Evolutionary conservation across 257 asterid species (phyloP), one percentile per base, ranked within the genome.

Genomic region (Striga asiatica): DNA sequence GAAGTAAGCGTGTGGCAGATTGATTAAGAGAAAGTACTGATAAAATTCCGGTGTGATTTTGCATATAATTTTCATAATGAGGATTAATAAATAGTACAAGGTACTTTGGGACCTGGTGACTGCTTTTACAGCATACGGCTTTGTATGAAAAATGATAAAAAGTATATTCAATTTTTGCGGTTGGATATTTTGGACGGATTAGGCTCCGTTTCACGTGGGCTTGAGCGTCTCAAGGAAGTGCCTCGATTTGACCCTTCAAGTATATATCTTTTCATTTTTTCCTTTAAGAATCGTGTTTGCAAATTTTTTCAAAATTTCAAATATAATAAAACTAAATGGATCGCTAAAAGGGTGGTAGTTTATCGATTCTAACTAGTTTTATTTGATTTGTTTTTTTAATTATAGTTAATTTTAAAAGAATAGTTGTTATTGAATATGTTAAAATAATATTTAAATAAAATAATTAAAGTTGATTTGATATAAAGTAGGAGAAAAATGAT

Each of bases 1-100:
- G 42, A 22, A 65, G 72, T 78, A 65, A 75, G 78, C 81, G 81
- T 75, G 81, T 75, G 81, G 71, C n/a, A 66, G 48, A 61, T n/a
- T 23, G 24, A 17, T 41, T 14, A 48, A 56, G 32, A 35, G 17
- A 55, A 4, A 27, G 16, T 17, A 37, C 43, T 37, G 13, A 37
- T 10, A 13, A 8, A 35, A 35, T 10, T 27, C 32, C 8, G 0
- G 58, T 16, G 55, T 32, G 55, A 50, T 48, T n/a, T n/a, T 42
- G 61, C 2, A 25, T n/a, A n/a, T n/a, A 58, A 22, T 29, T 57
- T 62, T 37, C 23, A 35, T 41, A 24, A 10, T 12, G 46, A 34
- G 76, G 23, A 24, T 38, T 18, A 62, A 38, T n/a, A n/a, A 66
- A 66, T 54, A 54, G 71, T 66, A 74, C 70, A 74, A 69, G 54